Evolutionary conservation across 768 basidiomycete genomes (phyloP).

Genomic region (Suillus variegatus): DNA sequence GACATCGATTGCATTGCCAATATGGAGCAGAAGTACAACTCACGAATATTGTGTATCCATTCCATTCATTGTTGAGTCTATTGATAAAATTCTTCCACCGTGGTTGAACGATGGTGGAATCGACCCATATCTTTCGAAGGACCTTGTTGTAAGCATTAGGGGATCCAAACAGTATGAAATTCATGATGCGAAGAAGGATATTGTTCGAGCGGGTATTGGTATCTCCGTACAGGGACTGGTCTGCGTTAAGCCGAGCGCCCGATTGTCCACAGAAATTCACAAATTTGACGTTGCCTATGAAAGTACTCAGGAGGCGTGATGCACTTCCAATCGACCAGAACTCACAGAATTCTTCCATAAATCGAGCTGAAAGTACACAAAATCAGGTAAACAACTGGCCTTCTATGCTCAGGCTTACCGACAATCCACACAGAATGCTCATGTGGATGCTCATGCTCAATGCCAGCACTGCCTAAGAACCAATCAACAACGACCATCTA

Average conservation of each 20-base stretch:
- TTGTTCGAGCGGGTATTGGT: too few relatives aligned
- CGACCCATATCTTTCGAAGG: slow-evolving; percentile 47
- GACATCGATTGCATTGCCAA: background rate
- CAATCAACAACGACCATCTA: background rate
- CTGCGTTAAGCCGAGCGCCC: slow-evolving; percentile 33
- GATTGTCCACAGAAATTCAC: slow-evolving; percentile 20
- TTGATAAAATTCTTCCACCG: slow-evolving; percentile 43
- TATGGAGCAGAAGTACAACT: slow-evolving; percentile 14
- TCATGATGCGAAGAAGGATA: slow-evolving; percentile 20
- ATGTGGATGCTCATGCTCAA: background rate
- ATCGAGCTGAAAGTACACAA: background rate
- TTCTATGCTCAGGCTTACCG: background rate
- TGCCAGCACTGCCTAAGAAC: background rate
- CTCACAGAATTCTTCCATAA: slow-evolving; percentile 1
- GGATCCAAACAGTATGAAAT: slow-evolving; percentile 44
- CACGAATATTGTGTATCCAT: slow-evolving; percentile 50
- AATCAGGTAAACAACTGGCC: background rate
- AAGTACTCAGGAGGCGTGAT: background rate
- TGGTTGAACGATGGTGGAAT: slow-evolving; percentile 37
- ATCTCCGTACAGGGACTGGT: slow-evolving; percentile 22
- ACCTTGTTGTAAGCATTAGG: slow-evolving; percentile 44
- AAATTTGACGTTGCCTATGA: slow-evolving; percentile 29
- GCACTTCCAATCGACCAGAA: background rate
- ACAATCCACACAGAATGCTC: slow-evolving; percentile 5
- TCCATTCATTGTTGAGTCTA: slow-evolving; percentile 49